These are phyloP conservation scores for Wallacemonas sp. DNA, from an alignment of 208 protist genomes.

Conservation along the genomic window DNA sequence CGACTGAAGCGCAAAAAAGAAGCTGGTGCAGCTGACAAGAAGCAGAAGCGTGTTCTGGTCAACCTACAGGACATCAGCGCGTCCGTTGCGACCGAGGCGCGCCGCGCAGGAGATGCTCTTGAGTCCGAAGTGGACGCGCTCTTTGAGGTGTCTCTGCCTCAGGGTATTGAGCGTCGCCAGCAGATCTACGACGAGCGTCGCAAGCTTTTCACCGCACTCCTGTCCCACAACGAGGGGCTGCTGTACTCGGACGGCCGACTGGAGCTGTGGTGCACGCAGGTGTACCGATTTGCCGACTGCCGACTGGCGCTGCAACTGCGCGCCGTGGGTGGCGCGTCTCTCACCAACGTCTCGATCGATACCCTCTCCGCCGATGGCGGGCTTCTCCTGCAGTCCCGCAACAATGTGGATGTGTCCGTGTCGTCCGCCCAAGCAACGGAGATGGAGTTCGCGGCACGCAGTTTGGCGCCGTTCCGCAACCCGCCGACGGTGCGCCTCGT, in stretches of 20 bases:
- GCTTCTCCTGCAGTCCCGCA: conserved; percentile 62
- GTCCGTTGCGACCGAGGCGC: neutral
- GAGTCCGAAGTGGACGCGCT: conserved; percentile 28
- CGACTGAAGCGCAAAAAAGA: conserved; percentile 1
- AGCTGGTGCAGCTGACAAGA: conserved; percentile 1
- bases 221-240: conserved; percentile 19
- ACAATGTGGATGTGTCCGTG: conserved; percentile 24
- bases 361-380: conserved; percentile 48
- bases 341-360: conserved; percentile 40
- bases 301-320: conserved; percentile 40
- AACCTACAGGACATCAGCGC: conserved; percentile 13
- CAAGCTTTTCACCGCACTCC: conserved; percentile 33
- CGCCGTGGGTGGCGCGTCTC: conserved; percentile 22
- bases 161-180: conserved; percentile 34
- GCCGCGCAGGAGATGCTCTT: conserved; percentile 7
- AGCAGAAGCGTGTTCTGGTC: neutral
- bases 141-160: conserved; percentile 26
- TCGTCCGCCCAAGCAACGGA: conserved; percentile 7
- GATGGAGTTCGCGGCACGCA: conserved; percentile 74
- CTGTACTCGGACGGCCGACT: conserved; percentile 55
- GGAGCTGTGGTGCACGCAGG: conserved; percentile 54
- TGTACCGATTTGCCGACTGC: conserved; percentile 48
- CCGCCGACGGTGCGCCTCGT: conserved; percentile 63
- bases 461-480: conserved; percentile 47
- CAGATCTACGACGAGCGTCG: conserved; percentile 33